These are phyloP conservation scores for Mycena belliarum DNA, from an alignment of 768 basidiomycete genomes.

Conservation along the genomic window DNA sequence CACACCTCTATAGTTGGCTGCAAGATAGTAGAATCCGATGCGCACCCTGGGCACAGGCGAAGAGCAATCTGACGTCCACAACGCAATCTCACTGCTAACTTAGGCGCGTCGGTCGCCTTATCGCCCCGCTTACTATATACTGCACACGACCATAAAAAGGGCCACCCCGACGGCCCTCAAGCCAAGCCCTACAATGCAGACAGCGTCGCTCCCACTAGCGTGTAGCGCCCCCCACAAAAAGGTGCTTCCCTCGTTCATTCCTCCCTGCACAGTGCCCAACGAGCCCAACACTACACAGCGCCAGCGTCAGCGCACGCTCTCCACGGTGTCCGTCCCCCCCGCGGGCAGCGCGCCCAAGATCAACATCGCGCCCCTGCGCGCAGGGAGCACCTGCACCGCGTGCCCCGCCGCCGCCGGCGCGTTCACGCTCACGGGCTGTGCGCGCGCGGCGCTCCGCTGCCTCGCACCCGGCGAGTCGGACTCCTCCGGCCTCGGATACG, in stretches of 20 bases:
- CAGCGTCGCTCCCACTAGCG: not conserved
- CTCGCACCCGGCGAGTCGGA: too few relatives aligned
- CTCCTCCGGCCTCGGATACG: too few relatives aligned
- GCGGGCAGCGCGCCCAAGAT: conserved; percentile 1
- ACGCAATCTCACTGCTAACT: not conserved
- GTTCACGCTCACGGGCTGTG: conserved; percentile 21
- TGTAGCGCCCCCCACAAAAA: not conserved
- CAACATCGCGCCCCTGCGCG: conserved; percentile 2
- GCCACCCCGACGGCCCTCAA: not conserved
- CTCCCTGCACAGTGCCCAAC: too few relatives aligned
- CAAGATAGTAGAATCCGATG: too few relatives aligned
- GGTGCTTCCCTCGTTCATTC: too few relatives aligned
- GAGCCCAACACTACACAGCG: too few relatives aligned
- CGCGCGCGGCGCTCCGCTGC: conserved; percentile 10
- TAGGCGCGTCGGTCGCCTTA: too few relatives aligned
- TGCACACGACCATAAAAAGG: too few relatives aligned
- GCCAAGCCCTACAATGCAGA: not conserved
- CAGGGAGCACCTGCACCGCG: conserved; percentile 2
- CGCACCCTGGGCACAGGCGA: too few relatives aligned
- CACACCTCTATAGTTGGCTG: too few relatives aligned
- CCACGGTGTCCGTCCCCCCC: not conserved
- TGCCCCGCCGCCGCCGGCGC: conserved; percentile 10
- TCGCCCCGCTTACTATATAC: not conserved
- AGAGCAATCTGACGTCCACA: too few relatives aligned
- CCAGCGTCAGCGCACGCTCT: conserved; percentile 10